Evolutionary conservation across 345 rosid genomes (phyloP).

Genomic region (Linum tenue): DNA sequence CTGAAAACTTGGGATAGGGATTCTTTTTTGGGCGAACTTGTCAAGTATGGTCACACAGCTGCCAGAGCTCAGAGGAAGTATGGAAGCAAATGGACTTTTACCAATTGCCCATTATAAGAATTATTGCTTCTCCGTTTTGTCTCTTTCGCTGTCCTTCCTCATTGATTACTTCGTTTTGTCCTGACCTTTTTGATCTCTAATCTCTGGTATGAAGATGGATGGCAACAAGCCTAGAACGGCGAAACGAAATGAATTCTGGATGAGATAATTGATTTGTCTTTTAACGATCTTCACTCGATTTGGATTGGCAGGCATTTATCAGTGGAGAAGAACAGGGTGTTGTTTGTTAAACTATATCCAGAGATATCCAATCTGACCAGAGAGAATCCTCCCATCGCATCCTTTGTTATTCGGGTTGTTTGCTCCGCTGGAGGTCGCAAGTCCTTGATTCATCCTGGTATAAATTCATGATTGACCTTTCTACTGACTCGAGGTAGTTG

Average conservation of each 20-base stretch:
- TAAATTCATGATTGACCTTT: background rate
- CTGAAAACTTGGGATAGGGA: background rate
- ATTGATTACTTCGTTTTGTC: background rate
- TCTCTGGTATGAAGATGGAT: background rate
- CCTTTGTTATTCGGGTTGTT: conserved; percentile 64
- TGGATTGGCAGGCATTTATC: conserved; percentile 64
- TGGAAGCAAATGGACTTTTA: background rate
- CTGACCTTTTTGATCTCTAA: background rate
- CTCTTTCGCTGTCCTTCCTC: conserved; percentile 7
- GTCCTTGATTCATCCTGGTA: conserved; percentile 80
- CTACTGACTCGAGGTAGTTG: background rate
- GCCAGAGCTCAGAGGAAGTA: background rate
- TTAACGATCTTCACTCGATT: background rate
- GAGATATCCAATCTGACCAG: conserved; percentile 63
- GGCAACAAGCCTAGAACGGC: background rate
- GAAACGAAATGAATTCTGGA: no score
- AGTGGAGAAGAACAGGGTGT: conserved; percentile 70
- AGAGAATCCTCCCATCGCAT: conserved; percentile 81
- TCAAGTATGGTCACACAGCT: background rate
- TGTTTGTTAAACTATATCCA: conserved; percentile 67
- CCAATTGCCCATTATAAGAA: conserved; percentile 3
- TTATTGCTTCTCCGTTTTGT: background rate
- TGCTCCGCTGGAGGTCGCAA: conserved; percentile 63
- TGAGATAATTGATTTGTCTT: no score
- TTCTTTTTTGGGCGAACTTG: background rate